Base-by-base conservation (phyloP, 768 basidiomycete genomes). In the Candolleomyces eurysporus region DNA sequence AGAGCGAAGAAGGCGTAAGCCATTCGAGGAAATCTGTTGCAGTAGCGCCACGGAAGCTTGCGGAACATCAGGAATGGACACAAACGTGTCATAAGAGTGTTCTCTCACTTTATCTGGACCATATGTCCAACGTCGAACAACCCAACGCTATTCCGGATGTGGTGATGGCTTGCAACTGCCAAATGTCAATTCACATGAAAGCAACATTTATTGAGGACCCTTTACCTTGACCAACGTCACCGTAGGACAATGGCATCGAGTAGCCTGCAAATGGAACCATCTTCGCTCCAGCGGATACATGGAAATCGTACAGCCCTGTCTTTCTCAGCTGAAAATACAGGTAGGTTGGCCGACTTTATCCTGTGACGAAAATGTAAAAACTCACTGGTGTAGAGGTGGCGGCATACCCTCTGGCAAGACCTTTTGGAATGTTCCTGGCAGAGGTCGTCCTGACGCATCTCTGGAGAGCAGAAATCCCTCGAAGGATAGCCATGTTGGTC, bases 61-160 rank as follows among this genome's bases (percentile, higher is more conserved):
- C 49, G n/a, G 61, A 62, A 54, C 40, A 53, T 65, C 53, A 64
- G 50, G 22, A 11, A 14, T 22, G 56, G 46, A 55, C 30, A 8
- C 42, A 43, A 58, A 32, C 48, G 26, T 26, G 42, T 19, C 48
- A 19, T 16, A 40, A 43, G 43, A 49, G 32, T 54, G 13, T n/a
- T 58, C 40, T 60, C 84, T 52, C 67, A 94, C 93, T 86, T 90
- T 39, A 87, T 86, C 72, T 98, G 96, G 16, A 98, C 91, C 96
- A 99, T 99, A 74, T 99, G 97, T 21, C 93, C 93, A 30, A 99
- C 97, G 69, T 99, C 97, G 72, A 99, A 99, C 36, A 99, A 79
- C 0, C 95, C 95, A 0, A 85, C 92, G 40, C 82, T 83, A 13
- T 77, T 84, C 46, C 97, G 87, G 55, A 96, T 92, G 68, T 98